phyloP scores from a whole-genome alignment of 2,329 filamentous ascomycete genomes.

The Diplodia intermedia region DNA sequence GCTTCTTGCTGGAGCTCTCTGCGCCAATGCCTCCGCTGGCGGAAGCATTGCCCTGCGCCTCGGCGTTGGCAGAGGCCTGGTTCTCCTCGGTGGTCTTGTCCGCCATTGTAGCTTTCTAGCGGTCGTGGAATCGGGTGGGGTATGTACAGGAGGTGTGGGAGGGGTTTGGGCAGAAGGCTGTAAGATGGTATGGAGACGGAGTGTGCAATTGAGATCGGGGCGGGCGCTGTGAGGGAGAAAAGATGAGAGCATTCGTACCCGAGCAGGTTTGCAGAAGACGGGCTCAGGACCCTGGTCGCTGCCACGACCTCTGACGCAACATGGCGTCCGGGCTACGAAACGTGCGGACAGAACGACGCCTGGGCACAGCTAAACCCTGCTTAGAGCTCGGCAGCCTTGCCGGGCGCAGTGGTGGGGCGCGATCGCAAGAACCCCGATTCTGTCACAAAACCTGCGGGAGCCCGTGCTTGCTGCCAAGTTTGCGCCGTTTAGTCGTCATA shows the following conservation, averaged over 20 bases:
- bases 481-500: conserved; percentile 25
- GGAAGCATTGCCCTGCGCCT: conserved; percentile 40
- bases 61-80: conserved; percentile 38
- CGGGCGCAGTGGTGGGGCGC: conserved; percentile 4
- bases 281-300: conserved; percentile 25
- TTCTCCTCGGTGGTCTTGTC: conserved; percentile 37
- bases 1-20: conserved; percentile 44
- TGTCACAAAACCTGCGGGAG: conserved; percentile 28
- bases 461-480: conserved; percentile 31
- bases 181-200: not conserved
- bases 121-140: not conserved
- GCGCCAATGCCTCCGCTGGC: conserved; percentile 34
- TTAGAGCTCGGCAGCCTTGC: conserved; percentile 17
- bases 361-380: conserved; percentile 14
- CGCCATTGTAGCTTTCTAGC: conserved; percentile 35
- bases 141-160: conserved; percentile 13
- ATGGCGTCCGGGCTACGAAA: conserved; percentile 13
- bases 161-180: not conserved
- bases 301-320: conserved; percentile 31
- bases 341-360: conserved; percentile 17
- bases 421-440: conserved; percentile 15
- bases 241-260: conserved; percentile 21
- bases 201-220: conserved; percentile 5
- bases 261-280: conserved; percentile 31
- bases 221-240: conserved; percentile 27